Percentiles rank a stretch among this genome's conserved stretches.
These are phyloP conservation scores for Vaccinium macrocarpon DNA, from an alignment of 148 eudicot species.

Conservation along the genomic window DNA sequence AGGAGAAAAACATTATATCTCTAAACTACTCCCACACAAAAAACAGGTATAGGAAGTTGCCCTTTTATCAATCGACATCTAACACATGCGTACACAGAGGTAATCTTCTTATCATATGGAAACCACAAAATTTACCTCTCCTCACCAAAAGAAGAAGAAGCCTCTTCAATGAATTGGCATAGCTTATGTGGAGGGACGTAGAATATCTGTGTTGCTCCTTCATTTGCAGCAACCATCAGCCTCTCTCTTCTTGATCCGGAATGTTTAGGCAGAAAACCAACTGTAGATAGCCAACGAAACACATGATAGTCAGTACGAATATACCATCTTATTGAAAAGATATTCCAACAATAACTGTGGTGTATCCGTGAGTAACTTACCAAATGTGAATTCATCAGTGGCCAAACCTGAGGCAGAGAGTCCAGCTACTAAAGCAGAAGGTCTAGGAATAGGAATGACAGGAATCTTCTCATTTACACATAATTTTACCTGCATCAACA, in stretches of 20 bases:
- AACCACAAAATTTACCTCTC: conserved; percentile 48
- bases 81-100: conserved; percentile 14
- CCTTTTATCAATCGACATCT: background rate
- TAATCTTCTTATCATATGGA: background rate
- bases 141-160: conserved; percentile 56
- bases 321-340: background rate
- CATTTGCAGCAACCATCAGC: conserved; percentile 57
- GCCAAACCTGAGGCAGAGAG: conserved; percentile 92
- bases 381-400: conserved; percentile 87
- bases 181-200: conserved; percentile 97
- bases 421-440: conserved; percentile 83
- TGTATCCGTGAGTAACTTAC: conserved; percentile 30
- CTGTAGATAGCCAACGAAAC: conserved; percentile 34
- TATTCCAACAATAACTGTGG: background rate
- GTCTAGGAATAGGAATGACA: conserved; percentile 89
- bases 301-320: background rate
- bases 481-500: conserved; percentile 57
- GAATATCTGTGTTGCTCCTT: conserved; percentile 80
- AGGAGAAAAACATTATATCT: background rate
- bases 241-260: conserved; percentile 73
- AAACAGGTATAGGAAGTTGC: background rate
- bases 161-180: conserved; percentile 73
- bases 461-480: conserved; percentile 64
- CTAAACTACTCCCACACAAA: background rate
- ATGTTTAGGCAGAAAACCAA: conserved; percentile 91